phyloP scores from a whole-genome alignment of 2,329 filamentous ascomycete species.

The Neonectria hederae region DNA sequence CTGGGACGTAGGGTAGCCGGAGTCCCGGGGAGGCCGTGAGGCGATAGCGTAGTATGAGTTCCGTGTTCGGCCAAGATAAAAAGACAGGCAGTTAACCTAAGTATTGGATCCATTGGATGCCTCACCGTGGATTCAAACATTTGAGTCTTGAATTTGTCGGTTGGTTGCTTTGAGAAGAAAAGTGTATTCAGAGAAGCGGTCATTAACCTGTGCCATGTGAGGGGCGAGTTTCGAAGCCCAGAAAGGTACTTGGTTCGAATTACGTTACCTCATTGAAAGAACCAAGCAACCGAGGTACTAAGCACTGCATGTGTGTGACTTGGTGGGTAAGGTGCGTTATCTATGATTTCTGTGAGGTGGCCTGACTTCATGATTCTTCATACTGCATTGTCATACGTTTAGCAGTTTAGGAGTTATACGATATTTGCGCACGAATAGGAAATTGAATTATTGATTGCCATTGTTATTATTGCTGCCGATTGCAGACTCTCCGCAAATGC shows the following conservation, averaged over 20 bases:
- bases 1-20: conserved; percentile 7
- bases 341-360: not conserved
- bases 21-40: conserved; percentile 14
- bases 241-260: not conserved
- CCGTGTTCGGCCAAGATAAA: conserved; percentile 35
- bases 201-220: not conserved
- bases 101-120: not conserved
- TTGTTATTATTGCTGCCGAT: not conserved
- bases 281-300: too few species aligned
- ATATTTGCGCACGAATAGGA: not conserved
- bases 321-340: too few species aligned
- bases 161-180: not conserved
- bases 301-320: too few species aligned
- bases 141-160: not conserved
- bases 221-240: not conserved
- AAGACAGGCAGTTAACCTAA: not conserved
- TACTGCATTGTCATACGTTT: not conserved
- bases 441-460: not conserved
- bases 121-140: not conserved
- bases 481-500: not conserved
- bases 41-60: conserved; percentile 17
- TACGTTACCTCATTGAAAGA: not conserved
- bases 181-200: too few species aligned
- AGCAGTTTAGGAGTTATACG: too few species aligned
- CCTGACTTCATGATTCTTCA: not conserved